Conservation (phyloP, 768 basidiomycete species). For the Leccinum longicurvipes region DNA sequence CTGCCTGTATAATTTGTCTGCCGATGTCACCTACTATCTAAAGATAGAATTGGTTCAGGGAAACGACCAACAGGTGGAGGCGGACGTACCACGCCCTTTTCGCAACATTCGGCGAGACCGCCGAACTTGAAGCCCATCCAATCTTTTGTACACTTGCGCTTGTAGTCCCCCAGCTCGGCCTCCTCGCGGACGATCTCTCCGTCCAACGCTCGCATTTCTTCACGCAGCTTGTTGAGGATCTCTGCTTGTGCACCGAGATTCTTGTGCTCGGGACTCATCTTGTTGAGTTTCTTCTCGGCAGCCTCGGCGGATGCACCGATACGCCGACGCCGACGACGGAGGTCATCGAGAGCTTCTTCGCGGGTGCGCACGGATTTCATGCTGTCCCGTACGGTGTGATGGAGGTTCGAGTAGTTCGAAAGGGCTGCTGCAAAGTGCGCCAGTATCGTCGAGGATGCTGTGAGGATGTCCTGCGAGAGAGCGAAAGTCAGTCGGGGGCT, state of each 20-base stretch:
- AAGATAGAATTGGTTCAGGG: neutral
- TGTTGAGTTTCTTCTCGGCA: constrained; percentile 85
- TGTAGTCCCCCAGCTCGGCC: constrained; percentile 76
- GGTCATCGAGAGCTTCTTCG: constrained; percentile 79
- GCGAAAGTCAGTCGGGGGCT: neutral
- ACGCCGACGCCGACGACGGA: constrained; percentile 65
- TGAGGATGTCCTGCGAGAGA: constrained; percentile 63
- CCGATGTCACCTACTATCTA: constrained; percentile 51
- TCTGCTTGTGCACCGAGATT: constrained; percentile 73
- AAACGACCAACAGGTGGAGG: neutral
- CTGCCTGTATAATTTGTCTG: constrained; percentile 42
- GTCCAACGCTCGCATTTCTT: constrained; percentile 77
- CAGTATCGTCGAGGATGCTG: constrained; percentile 65
- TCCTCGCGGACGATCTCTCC: constrained; percentile 83
- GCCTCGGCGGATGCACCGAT: constrained; percentile 70
- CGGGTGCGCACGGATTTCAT: constrained; percentile 81
- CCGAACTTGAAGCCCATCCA: constrained; percentile 88
- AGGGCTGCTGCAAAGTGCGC: constrained; percentile 66
- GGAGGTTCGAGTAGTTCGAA: constrained; percentile 65
- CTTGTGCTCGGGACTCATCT: constrained; percentile 90
- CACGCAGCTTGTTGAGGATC: constrained; percentile 60
- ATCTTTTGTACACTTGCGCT: constrained; percentile 61
- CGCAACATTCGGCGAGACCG: constrained; percentile 77
- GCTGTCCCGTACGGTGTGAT: constrained; percentile 56
- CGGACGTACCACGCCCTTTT: constrained; percentile 62